Base-by-base conservation (phyloP, 331 rosid genomes). In the Malus hybrid region DNA sequence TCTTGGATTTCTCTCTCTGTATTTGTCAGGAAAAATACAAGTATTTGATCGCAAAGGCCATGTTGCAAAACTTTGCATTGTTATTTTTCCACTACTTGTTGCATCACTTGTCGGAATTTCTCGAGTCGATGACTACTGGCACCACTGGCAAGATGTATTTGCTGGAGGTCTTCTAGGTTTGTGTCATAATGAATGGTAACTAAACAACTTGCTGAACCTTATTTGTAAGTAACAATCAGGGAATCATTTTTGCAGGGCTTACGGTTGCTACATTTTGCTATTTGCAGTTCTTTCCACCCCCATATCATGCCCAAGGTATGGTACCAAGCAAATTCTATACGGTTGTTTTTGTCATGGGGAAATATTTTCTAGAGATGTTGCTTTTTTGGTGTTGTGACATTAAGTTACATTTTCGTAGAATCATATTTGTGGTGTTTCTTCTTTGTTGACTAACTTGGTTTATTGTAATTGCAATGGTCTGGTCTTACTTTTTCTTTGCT, bases 91-190 rank as follows among this genome's bases (percentile, higher is more conserved):
- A 42, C 79, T 93, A 77, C 93, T 93, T 20, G 4, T 82, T 70
- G 98, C 97, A 32, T 78, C 96, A 39, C 98, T 93, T 20, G 97
- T 93, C 20, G 98, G 86, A 52, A 56, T 93, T 78, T 93, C 98
- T 75, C 86, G 90, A 70, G 89, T 93, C 30, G 97, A 93, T 76
- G 98, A 93, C 83, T 93, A 93, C 74, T 89, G 98, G 98, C 98
- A 93, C 84, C 98, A 93, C 77, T 93, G 98, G 97, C 85, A 88
- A 77, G 98, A 93, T 14, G 98, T 93, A 72, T 88, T 93, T 82
- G 92, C 90, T 5, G 98, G 98, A 86, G 93, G 92, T 26, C 88
- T 93, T 61, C 63, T 91, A 62, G 98, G 98, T 93, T 66, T 63
- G 93, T 81, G 72, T 24, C 39, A 30, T 71, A 58, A 60, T 68